Evolutionary conservation across 164 flowering plant species (phyloP).

Genomic region (Chimonanthus praecox): DNA sequence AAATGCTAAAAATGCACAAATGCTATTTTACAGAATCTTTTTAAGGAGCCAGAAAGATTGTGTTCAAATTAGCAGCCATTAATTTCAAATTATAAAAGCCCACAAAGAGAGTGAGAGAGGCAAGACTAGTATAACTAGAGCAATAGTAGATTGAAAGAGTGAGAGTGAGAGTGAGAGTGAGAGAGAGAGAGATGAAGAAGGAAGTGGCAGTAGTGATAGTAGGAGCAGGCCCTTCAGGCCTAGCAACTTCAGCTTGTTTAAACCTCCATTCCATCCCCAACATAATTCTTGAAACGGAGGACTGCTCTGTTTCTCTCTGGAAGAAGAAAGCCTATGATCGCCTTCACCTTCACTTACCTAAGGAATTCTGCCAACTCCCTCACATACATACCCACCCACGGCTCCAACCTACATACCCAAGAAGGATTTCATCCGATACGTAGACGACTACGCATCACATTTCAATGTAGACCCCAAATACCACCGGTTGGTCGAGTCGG

Average conservation of each 20-base stretch:
- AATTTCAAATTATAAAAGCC: too few relatives aligned
- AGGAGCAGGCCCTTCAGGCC: slow-evolving; percentile 10
- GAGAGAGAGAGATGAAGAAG: background rate
- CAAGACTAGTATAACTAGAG: background rate
- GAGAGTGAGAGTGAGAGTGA: slow-evolving; percentile 11
- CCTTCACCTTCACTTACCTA: slow-evolving; percentile 32
- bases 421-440: slow-evolving; percentile 19
- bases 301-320: slow-evolving; percentile 22
- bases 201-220: background rate
- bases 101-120: too few relatives aligned
- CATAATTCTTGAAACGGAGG: slow-evolving; percentile 34
- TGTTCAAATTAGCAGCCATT: too few relatives aligned
- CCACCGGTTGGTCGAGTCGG: slow-evolving; percentile 17
- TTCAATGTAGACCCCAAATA: slow-evolving; percentile 23
- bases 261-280: slow-evolving; percentile 15
- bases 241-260: slow-evolving; percentile 33
- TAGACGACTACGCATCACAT: slow-evolving; percentile 23
- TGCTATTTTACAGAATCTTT: too few relatives aligned
- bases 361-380: slow-evolving; percentile 35
- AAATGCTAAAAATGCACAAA: too few relatives aligned
- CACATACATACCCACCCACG: slow-evolving; percentile 11
- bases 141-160: background rate
- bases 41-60: too few relatives aligned
- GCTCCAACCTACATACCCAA: slow-evolving; percentile 26
- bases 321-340: slow-evolving; percentile 34